Conservation (phyloP, 1,284 basidiomycete genomes). For the Thecaphora frezii region DNA sequence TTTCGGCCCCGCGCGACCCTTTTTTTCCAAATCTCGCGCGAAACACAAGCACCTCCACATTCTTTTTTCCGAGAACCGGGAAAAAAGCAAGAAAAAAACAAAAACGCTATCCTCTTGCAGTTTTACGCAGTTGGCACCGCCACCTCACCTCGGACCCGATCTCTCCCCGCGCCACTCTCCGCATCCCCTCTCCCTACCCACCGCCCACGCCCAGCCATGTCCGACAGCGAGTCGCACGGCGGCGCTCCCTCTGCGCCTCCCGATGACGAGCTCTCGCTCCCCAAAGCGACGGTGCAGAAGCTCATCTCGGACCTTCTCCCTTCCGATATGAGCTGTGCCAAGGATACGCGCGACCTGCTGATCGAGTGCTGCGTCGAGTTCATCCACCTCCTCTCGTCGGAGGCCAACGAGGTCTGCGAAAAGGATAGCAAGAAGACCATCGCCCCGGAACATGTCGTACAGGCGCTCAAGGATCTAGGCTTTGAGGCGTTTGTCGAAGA, state of each 20-base stretch:
- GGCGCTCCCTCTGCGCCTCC: constrained; percentile 62
- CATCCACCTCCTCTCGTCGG: constrained; percentile 93
- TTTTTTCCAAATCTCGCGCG: neutral
- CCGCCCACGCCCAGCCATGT: constrained; percentile 65
- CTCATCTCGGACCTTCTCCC: constrained; percentile 91
- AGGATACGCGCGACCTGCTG: constrained; percentile 92
- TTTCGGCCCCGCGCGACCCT: no score
- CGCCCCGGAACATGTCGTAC: constrained; percentile 92
- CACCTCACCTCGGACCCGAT: no score
- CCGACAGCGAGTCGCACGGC: constrained; percentile 72
- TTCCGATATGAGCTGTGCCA: constrained; percentile 83
- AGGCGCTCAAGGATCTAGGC: constrained; percentile 87
- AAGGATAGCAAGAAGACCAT: constrained; percentile 99
- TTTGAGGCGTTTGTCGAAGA: constrained; percentile 84
- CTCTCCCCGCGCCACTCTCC: neutral
- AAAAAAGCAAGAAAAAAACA: no score
- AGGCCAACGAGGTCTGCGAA: constrained; percentile 97
- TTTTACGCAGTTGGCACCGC: no score
- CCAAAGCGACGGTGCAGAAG: constrained; percentile 96
- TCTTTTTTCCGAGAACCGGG: no score
- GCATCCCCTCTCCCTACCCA: neutral
- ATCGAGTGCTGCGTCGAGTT: constrained; percentile 99
- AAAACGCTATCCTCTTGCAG: no score
- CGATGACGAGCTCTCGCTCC: constrained; percentile 90
- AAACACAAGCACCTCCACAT: neutral